Conservation (phyloP, 2,329 filamentous ascomycete genomes). For the Fusarium sp. region DNA sequence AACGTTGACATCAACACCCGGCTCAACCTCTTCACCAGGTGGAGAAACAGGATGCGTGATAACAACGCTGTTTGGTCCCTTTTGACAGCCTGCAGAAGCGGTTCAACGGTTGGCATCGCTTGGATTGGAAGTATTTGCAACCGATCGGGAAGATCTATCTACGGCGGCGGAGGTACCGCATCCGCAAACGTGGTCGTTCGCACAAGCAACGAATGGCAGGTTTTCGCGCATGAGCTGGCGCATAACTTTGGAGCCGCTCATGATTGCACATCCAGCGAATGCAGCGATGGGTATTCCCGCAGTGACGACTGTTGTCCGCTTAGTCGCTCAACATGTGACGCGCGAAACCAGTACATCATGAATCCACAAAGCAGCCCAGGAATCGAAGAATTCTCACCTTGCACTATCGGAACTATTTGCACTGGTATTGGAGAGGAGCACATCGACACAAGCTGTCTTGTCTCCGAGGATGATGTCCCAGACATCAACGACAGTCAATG, state of each 20-base stretch:
- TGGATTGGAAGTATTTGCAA: slow-evolving; percentile 87
- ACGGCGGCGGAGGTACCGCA: slow-evolving; percentile 77
- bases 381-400: slow-evolving; percentile 81
- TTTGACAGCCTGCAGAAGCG: slow-evolving; percentile 78
- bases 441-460: slow-evolving; percentile 77
- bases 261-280: slow-evolving; percentile 29
- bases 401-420: slow-evolving; percentile 87
- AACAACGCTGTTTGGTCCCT: slow-evolving; percentile 92
- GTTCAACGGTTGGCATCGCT: slow-evolving; percentile 82
- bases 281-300: neutral
- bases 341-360: slow-evolving; percentile 82
- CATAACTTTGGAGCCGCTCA: slow-evolving; percentile 58
- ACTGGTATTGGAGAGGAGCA: slow-evolving; percentile 78
- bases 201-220: slow-evolving; percentile 84
- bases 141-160: slow-evolving; percentile 52
- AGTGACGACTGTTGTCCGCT: slow-evolving; percentile 73
- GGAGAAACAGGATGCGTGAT: slow-evolving; percentile 73
- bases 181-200: slow-evolving; percentile 82
- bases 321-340: slow-evolving; percentile 72
- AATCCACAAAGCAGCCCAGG: slow-evolving; percentile 80
- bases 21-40: slow-evolving; percentile 82
- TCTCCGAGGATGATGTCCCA: slow-evolving; percentile 75
- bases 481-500: slow-evolving; percentile 83
- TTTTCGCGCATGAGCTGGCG: slow-evolving; percentile 88
- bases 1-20: slow-evolving; percentile 73